Evolutionary conservation across 1,284 basidiomycete genomes (phyloP).

Genomic region (Sanghuangporus sanghuang): DNA sequence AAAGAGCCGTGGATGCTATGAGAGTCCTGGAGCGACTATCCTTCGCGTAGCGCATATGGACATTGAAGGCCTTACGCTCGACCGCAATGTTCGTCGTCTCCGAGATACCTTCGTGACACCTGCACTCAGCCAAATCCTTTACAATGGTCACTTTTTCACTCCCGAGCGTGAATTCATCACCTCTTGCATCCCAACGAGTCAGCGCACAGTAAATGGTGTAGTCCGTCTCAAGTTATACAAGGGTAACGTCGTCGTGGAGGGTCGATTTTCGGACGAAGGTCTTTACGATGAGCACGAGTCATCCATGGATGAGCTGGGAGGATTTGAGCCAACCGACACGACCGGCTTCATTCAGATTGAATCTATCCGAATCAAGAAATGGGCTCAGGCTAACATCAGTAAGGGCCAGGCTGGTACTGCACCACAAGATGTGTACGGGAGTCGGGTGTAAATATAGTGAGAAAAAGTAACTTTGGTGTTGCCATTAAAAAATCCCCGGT

Average conservation of each 20-base stretch:
- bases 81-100: constrained; percentile 93
- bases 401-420: constrained; percentile 76
- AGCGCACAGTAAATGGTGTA: constrained; percentile 93
- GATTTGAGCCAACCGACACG: constrained; percentile 91
- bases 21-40: constrained; percentile 95
- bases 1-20: constrained; percentile 98
- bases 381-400: constrained; percentile 80
- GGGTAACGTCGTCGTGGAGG: constrained; percentile 94
- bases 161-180: constrained; percentile 96
- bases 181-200: constrained; percentile 84
- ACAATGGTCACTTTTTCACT: constrained; percentile 97
- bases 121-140: constrained; percentile 87
- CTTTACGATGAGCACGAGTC: constrained; percentile 95
- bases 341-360: constrained; percentile 94
- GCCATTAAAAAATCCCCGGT: background rate
- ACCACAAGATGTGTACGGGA: constrained; percentile 75
- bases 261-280: constrained; percentile 87
- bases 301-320: constrained; percentile 99
- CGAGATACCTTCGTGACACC: constrained; percentile 94
- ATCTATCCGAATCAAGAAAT: constrained; percentile 95
- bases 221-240: constrained; percentile 93
- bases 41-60: constrained; percentile 95
- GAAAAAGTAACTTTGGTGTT: background rate
- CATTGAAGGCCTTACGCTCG: constrained; percentile 94
- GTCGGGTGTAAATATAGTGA: constrained; percentile 30